Conservation (phyloP, 2,329 filamentous ascomycete genomes). For the Colletotrichum caudatum region DNA sequence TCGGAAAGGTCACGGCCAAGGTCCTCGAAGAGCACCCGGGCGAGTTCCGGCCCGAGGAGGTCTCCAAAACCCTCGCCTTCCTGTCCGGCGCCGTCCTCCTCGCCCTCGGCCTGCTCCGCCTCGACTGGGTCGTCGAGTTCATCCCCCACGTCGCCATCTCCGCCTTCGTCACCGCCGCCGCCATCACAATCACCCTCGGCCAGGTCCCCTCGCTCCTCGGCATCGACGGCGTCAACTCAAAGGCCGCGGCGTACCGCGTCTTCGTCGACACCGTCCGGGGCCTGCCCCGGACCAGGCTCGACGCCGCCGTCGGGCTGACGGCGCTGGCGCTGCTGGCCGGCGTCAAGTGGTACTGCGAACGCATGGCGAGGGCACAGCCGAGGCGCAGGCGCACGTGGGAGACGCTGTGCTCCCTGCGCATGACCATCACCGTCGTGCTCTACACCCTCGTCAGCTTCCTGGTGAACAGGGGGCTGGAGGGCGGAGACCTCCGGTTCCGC, state of each 20-base stretch:
- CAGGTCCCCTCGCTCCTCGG: conserved; percentile 65
- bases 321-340: conserved; percentile 76
- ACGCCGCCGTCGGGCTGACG: conserved; percentile 80
- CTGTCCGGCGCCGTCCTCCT: conserved; percentile 63
- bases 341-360: conserved; percentile 66
- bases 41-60: conserved; percentile 46
- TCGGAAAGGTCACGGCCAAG: conserved; percentile 58
- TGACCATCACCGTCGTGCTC: conserved; percentile 80
- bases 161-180: conserved; percentile 67
- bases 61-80: conserved; percentile 62
- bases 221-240: conserved; percentile 63
- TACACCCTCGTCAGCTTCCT: conserved; percentile 81
- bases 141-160: conserved; percentile 65
- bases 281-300: conserved; percentile 65
- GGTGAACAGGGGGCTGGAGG: conserved; percentile 66
- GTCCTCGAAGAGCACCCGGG: conserved; percentile 52
- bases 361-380: conserved; percentile 71
- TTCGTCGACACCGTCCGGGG: conserved; percentile 64
- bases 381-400: conserved; percentile 74
- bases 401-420: conserved; percentile 79
- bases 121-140: conserved; percentile 67
- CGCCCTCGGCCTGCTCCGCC: conserved; percentile 61
- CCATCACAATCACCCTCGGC: conserved; percentile 62
- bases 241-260: conserved; percentile 60
- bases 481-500: conserved; percentile 66